Evolutionary conservation across 2,329 filamentous ascomycete species (phyloP), one percentile per base, ranked within the genome.

Genomic region (Phialophora expanda): DNA sequence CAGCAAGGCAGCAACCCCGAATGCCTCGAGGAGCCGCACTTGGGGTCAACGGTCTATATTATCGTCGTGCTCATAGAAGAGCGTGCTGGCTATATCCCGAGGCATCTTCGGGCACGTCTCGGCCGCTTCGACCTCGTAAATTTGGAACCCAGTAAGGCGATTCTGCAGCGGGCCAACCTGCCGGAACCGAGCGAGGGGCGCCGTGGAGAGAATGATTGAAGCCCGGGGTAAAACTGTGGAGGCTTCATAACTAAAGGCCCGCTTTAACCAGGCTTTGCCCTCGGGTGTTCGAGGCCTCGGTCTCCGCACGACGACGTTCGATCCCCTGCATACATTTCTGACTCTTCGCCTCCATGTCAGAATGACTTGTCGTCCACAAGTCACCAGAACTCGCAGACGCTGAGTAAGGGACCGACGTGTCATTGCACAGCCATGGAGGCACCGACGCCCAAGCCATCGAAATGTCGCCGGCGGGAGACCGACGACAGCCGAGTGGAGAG

Each of bases 401-500:
- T 56, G 56, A 54, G 44, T 56, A 60, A 57, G 30, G 26, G 20
- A 17, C 3, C 41, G 30, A 6, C 6, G 32, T 56, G 63, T 61
- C 63, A 61, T 51, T 57, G 53, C 57, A 56, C 30, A 51, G 46
- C 9, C 30, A 66, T 66, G 64, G 53, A 62, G 20, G 30, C 57
- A 26, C 34, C 63, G n/a, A 61, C 56, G 17, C 22, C 65, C 1
- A 64, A 62, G 41, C 20, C 57, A 30, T 54, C 44, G 12, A 64
- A 61, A 54, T 38, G 61, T 26, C 62, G 61, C 9, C 41, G 54
- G 54, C 59, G 64, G 30, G 68, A 70, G 34, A 55, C 60, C 9
- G 60, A 67, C 28, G 66, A 66, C 28, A 59, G 58, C 50, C 66
- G 68, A 57, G 64, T 62, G 38, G 68, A 70, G 56, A 66, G 68